Evolutionary conservation across 2,329 filamentous ascomycete species (phyloP), one percentile per base, ranked within the genome.

Genomic region (Cladobotryum mycophilum): DNA sequence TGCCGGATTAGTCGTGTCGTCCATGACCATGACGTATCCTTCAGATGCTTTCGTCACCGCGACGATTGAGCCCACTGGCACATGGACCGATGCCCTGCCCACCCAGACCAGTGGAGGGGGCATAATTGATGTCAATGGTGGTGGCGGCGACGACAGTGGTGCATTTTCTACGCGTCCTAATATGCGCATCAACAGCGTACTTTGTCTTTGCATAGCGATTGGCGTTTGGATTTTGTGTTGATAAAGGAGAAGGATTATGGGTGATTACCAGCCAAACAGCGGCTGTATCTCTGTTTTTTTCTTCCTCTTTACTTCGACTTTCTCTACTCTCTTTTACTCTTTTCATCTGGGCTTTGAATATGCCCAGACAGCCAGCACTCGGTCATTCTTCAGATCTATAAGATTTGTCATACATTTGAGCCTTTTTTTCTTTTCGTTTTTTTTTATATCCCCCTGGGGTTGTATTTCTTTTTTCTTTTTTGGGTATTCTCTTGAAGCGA

Each of bases 1-100:
- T 5, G 65, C 78, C 6, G 78, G 76, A n/a, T 64, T 81, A 11
- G 64, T 64, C 5, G 66, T 78, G 40, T 68, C 69, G 15, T 73
- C 73, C 0, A 64, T 76, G 53, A 79, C 68, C 4, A 58, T 78
- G 20, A 56, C 61, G 5, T 71, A 69, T 48, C 76, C 76, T 0
- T 74, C 78, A 53, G 75, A 70, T 2, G 65, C 70, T 4, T 73
- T 68, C 1, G 64, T 68, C 13, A 68, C 71, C 3, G 69, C 71
- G 1, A 71, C 69, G 5, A 67, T 78, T n/a, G 61, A 60, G 5
- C 64, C 65, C 11, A 60, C 63, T 13, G 60, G 53, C 41, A 67
- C 61, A 34, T 54, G 49, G 41, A 52, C 54, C 13, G 53, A 50
- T 7, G 54, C 49, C 11, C 33, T 59, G 8, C 62, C 66, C 7